Conservation (phyloP, 164 flowering plant species). For the Taxillus chinensis region DNA sequence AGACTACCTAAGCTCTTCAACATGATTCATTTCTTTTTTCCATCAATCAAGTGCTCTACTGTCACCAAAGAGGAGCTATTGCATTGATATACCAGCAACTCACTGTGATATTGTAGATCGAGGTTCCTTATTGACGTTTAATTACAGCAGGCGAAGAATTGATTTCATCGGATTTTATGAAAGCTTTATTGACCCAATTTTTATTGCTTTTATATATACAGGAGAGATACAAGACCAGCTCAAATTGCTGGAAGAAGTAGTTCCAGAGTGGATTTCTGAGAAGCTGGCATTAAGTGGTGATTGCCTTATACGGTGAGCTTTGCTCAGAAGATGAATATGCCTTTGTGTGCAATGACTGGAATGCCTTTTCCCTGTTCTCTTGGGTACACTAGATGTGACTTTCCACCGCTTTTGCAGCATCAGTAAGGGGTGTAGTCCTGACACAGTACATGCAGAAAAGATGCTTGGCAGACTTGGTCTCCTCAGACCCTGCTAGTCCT, state of each 20-base stretch:
- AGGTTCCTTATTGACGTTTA: constrained; percentile 29
- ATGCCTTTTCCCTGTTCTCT: too few species aligned
- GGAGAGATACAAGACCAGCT: constrained; percentile 76
- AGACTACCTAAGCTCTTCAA: constrained; percentile 65
- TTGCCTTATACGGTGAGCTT: constrained; percentile 42
- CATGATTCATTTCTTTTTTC: constrained; percentile 52
- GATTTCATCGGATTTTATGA: neutral
- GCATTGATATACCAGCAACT: constrained; percentile 39
- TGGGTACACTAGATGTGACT: too few species aligned
- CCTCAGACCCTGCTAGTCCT: too few species aligned
- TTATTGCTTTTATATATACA: constrained; percentile 14
- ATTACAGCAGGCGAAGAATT: neutral
- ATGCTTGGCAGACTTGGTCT: too few species aligned
- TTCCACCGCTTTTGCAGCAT: constrained; percentile 30
- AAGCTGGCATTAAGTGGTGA: constrained; percentile 48
- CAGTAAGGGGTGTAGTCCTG: constrained; percentile 32
- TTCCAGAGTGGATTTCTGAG: constrained; percentile 66
- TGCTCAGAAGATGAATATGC: neutral
- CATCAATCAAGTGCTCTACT: constrained; percentile 43
- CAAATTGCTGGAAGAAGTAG: constrained; percentile 45
- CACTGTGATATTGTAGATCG: constrained; percentile 42
- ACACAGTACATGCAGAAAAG: too few species aligned
- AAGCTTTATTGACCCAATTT: constrained; percentile 5
- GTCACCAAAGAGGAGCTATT: constrained; percentile 74
- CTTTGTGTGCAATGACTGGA: neutral